Base-by-base conservation (phyloP, 2,329 filamentous ascomycete species). In the Neodidymelliopsis sp. region DNA sequence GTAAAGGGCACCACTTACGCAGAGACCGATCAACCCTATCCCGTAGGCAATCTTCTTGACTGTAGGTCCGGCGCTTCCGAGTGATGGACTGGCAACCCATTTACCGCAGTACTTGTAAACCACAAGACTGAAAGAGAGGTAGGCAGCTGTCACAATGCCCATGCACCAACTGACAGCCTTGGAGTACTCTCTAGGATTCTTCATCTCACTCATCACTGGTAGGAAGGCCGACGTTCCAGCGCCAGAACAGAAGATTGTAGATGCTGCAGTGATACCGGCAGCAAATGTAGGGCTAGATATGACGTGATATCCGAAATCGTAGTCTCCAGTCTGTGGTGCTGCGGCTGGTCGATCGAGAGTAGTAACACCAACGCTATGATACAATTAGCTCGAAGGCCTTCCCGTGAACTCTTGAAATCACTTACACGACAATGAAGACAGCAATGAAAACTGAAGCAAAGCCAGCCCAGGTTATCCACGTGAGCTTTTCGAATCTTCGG, bases 201-300 rank as follows among this genome's bases (percentile, higher is more conserved):
- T 75, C 84, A 88, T 88, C 71, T 88, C 85, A 0, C 80, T 82
- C 42, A 87, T 87, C 49, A 88, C 82, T 4, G 84, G 83, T 2
- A 87, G 70, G 60, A 86, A 87, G 2, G 82, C 82, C 0, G 79
- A 81, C 0, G 83, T 85, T 13, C 80, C 82, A 0, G 83, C 81
- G 6, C 77, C 79, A 2, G 82, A 83, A 47, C 81, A 79, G 69
- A 86, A 84, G 53, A 87, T 85, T 2, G 81, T 84, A 2, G 77
- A 76, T 0, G 28, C 56, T 3, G 83, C 81, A 0, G 79, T 80
- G 57, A 87, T 84, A 6, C 81, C 84, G 1, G 77, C 79, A 0
- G 80, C 78, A 61, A 87, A 87, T 15, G 74, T 78, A 0, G 84
- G 83, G 56, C 81, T 70, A 6, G 76, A 80, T 49, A 86, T 80